Evolutionary conservation across 768 basidiomycete species (phyloP).

Genomic region (Calvatia gigantea): DNA sequence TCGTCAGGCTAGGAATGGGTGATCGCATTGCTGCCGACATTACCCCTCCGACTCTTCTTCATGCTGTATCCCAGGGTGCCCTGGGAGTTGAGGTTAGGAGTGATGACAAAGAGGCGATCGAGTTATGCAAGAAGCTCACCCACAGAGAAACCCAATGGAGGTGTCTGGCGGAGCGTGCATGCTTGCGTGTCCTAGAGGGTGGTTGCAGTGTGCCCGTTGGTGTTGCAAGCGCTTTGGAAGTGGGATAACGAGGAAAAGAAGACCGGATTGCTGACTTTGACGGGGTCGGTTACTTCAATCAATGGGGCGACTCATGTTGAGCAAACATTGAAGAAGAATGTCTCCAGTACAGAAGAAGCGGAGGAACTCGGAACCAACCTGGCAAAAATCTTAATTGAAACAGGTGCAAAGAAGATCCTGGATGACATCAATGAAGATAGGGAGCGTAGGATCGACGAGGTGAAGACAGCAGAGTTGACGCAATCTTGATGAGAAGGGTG

Average conservation of each 20-base stretch:
- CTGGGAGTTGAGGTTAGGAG: conserved; percentile 81
- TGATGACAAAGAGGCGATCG: conserved; percentile 56
- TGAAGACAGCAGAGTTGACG: conserved; percentile 28
- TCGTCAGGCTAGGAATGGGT: conserved; percentile 69
- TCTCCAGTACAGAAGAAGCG: conserved; percentile 54
- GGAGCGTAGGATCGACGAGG: conserved; percentile 41
- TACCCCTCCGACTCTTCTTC: conserved; percentile 68
- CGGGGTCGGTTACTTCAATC: conserved; percentile 82
- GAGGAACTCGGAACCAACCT: conserved; percentile 66
- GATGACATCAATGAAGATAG: conserved; percentile 79
- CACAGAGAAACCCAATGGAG: conserved; percentile 77
- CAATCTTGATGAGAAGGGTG: conserved; percentile 5
- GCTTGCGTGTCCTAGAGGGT: conserved; percentile 87
- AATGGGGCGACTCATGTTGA: conserved; percentile 73
- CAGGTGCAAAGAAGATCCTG: conserved; percentile 76
- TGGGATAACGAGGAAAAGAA: conserved; percentile 18
- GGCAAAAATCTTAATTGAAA: conserved; percentile 59
- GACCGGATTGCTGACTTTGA: conserved; percentile 47
- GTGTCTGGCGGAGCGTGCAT: conserved; percentile 83
- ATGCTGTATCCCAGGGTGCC: conserved; percentile 95
- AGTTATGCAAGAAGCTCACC: conserved; percentile 63
- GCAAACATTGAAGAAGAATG: conserved; percentile 48
- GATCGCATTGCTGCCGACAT: conserved; percentile 76
- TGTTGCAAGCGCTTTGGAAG: conserved; percentile 51
- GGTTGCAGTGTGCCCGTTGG: conserved; percentile 98